phyloP scores from a whole-genome alignment of 2,329 filamentous ascomycete species.

The Fusarium secorum region DNA sequence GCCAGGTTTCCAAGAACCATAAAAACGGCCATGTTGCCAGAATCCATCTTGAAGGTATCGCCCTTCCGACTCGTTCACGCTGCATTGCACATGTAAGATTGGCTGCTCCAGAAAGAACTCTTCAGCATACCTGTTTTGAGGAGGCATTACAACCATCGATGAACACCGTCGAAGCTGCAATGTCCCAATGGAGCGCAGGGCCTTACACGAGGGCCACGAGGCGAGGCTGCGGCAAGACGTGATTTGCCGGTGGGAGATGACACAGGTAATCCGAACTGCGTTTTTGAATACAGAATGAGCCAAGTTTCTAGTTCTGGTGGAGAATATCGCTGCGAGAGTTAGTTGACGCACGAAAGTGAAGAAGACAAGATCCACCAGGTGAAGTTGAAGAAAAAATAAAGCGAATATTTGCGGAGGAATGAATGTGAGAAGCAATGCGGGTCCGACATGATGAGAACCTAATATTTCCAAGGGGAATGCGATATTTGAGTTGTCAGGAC shows the following conservation, averaged over 20 bases:
- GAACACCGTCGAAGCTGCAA: conserved; percentile 9
- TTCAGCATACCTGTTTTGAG: conserved; percentile 42
- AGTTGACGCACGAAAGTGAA: conserved; percentile 23
- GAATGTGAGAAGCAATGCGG: background rate
- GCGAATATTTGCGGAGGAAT: background rate
- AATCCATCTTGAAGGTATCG: conserved; percentile 42
- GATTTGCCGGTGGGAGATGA: conserved; percentile 10
- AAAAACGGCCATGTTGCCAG: conserved; percentile 72
- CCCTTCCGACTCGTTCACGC: conserved; percentile 28
- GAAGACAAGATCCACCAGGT: conserved; percentile 16
- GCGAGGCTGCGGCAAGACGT: conserved; percentile 7
- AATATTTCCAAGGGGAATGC: background rate
- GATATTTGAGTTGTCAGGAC: conserved; percentile 6
- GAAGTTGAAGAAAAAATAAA: background rate
- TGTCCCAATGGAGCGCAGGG: conserved; percentile 11
- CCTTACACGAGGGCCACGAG: background rate
- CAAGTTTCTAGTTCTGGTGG: conserved; percentile 15
- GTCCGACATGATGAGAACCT: background rate
- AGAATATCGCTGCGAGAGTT: conserved; percentile 25
- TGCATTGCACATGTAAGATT: conserved; percentile 24
- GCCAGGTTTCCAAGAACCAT: conserved; percentile 71
- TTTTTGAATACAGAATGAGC: conserved; percentile 10
- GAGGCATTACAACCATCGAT: conserved; percentile 44
- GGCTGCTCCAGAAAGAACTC: background rate
- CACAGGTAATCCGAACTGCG: conserved; percentile 1